Conservation (phyloP, 495 filamentous ascomycete genomes). For the Sporormia fimetaria region DNA sequence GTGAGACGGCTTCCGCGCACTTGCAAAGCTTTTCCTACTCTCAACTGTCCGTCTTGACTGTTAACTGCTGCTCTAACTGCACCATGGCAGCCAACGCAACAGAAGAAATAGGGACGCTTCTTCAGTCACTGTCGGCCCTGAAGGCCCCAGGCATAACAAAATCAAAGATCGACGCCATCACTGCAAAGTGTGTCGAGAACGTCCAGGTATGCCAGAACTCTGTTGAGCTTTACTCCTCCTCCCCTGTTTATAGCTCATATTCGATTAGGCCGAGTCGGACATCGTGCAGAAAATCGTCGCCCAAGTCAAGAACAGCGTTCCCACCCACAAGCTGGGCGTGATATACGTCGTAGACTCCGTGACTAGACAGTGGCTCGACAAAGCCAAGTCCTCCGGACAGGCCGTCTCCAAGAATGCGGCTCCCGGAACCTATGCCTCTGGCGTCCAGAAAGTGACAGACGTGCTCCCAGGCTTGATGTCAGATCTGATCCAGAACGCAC, state of each 20-base stretch:
- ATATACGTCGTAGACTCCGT: conserved; percentile 99
- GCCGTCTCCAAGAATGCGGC: conserved; percentile 56
- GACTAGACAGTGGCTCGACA: conserved; percentile 95
- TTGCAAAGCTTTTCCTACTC: conserved; percentile 1
- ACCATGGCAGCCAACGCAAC: conserved; percentile 73
- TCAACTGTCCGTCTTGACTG: not conserved
- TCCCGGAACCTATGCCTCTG: conserved; percentile 86
- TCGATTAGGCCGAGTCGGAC: conserved; percentile 92
- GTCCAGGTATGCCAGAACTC: conserved; percentile 80
- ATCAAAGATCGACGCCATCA: conserved; percentile 77
- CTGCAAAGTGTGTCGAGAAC: conserved; percentile 72
- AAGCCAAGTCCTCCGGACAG: conserved; percentile 77
- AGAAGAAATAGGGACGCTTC: conserved; percentile 78
- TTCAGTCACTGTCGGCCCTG: conserved; percentile 81
- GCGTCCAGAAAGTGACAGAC: conserved; percentile 93
- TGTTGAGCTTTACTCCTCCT: no score
- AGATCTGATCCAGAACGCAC: conserved; percentile 80
- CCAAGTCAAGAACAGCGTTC: conserved; percentile 90
- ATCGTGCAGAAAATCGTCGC: conserved; percentile 93
- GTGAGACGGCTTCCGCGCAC: no score
- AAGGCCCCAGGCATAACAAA: conserved; percentile 92
- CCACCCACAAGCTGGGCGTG: conserved; percentile 94
- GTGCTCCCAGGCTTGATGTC: conserved; percentile 87
- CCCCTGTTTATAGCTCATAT: no score
- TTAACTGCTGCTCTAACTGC: conserved; percentile 11